These are phyloP conservation scores for Colletotrichum costaricense DNA, from an alignment of 2,329 filamentous ascomycete species.

Conservation along the genomic window DNA sequence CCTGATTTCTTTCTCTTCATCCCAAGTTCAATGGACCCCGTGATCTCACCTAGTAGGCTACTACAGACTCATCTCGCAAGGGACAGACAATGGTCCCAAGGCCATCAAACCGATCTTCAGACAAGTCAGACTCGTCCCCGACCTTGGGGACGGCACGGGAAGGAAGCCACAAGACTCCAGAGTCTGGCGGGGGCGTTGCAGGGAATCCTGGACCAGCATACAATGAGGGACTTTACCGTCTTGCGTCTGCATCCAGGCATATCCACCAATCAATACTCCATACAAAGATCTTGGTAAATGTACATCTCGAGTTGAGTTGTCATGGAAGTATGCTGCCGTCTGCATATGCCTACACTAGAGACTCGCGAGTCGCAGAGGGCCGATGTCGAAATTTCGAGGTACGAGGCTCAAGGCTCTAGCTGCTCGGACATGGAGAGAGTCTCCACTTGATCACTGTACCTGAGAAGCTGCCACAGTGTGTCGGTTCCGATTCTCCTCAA, in stretches of 20 bases:
- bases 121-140: neutral
- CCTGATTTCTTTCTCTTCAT: too few relatives aligned
- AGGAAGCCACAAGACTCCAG: conserved; percentile 13
- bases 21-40: too few relatives aligned
- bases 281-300: too few relatives aligned
- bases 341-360: neutral
- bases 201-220: conserved; percentile 12
- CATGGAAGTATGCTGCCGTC: neutral
- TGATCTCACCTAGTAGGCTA: too few relatives aligned
- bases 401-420: conserved; percentile 5
- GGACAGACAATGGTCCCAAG: neutral
- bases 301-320: neutral
- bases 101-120: neutral
- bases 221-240: neutral
- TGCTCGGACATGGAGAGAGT: neutral
- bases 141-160: conserved; percentile 22
- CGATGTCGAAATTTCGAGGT: conserved; percentile 4
- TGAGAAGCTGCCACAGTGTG: conserved; percentile 11
- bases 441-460: conserved; percentile 9
- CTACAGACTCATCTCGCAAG: too few relatives aligned
- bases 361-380: neutral
- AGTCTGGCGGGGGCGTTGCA: conserved; percentile 7
- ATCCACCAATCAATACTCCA: neutral
- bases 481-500: neutral
- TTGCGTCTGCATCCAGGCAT: neutral